Evolutionary conservation across 73 alveolate genomes (phyloP).

Genomic region (Paramecium tetraurelia): DNA sequence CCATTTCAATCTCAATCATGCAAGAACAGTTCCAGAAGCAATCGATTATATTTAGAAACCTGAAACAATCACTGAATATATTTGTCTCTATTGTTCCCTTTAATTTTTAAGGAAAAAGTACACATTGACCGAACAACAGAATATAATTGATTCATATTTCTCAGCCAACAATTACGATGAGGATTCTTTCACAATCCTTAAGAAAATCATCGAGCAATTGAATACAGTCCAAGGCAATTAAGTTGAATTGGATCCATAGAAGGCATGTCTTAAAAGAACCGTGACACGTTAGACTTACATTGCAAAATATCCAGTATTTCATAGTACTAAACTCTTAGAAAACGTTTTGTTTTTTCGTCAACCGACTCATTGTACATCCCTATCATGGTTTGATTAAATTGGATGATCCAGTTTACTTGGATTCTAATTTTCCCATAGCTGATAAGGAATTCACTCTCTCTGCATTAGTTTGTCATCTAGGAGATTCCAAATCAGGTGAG

Average conservation of each 20-base stretch:
- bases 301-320: slow-evolving; percentile 10
- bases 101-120: neutral
- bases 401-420: neutral
- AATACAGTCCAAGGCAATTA: neutral
- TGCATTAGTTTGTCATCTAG: slow-evolving; percentile 25
- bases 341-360: slow-evolving; percentile 6
- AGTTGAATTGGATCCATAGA: neutral
- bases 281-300: neutral
- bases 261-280: neutral
- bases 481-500: neutral
- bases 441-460: neutral
- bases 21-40: neutral
- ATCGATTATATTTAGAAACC: neutral
- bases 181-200: neutral
- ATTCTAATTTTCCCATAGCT: neutral
- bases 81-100: neutral
- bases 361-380: neutral
- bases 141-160: neutral
- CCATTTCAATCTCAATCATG: neutral
- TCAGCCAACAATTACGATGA: neutral
- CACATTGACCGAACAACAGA: neutral
- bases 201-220: neutral
- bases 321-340: neutral
- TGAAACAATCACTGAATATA: neutral
- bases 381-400: neutral